These are phyloP conservation scores for Ambrosia trifida DNA, from an alignment of 129 eudicot species.

Conservation along the genomic window DNA sequence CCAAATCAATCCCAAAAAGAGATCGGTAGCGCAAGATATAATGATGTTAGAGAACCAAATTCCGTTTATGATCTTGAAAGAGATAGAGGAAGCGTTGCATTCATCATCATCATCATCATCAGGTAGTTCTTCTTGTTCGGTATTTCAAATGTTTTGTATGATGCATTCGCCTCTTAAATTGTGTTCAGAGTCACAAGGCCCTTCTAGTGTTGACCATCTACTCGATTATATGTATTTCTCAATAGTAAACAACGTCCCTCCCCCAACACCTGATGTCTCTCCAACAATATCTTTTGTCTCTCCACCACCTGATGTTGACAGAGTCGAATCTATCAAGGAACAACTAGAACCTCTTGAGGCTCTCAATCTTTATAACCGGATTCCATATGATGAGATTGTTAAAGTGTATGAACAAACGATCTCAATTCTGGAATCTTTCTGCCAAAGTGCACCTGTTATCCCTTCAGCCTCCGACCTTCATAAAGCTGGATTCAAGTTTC, in stretches of 20 bases:
- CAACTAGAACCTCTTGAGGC: too few relatives aligned
- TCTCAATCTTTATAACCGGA: too few relatives aligned
- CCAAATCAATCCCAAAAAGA: background rate
- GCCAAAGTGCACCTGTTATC: background rate
- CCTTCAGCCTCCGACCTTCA: too few relatives aligned
- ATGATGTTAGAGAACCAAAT: too few relatives aligned
- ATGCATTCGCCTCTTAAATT: too few relatives aligned
- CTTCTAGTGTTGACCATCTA: background rate
- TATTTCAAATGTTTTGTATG: too few relatives aligned
- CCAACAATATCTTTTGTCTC: too few relatives aligned
- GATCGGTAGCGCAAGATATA: background rate
- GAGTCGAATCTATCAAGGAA: too few relatives aligned
- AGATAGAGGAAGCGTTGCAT: background rate
- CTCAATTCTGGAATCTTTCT: background rate
- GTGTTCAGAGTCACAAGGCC: background rate
- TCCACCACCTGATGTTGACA: too few relatives aligned
- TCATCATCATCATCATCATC: background rate
- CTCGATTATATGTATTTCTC: background rate
- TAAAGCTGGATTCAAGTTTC: too few relatives aligned
- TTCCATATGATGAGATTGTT: background rate
- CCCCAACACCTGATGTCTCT: too few relatives aligned
- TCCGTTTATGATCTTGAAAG: background rate
- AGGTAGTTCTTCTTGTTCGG: too few relatives aligned
- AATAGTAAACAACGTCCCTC: background rate
- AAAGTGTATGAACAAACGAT: slow-evolving; percentile 5